Percentiles rank a stretch among this genome's conserved stretches.
Conservation (phyloP, 441 rosid species). For the Biscutella laevigata region DNA sequence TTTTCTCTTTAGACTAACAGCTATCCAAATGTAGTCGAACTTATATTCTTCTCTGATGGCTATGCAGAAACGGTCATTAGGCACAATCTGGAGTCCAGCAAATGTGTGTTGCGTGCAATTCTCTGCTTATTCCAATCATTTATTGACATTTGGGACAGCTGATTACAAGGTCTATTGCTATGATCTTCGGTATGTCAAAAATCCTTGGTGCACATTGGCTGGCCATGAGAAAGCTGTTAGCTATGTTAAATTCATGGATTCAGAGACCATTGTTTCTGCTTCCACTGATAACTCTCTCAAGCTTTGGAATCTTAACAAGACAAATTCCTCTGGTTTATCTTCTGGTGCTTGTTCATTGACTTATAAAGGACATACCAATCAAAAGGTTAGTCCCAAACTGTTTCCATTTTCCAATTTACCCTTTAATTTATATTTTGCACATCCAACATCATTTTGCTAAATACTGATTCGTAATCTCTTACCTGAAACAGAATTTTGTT, state of each 20-base stretch:
- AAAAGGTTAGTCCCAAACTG: conserved; percentile 39
- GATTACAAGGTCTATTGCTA: conserved; percentile 67
- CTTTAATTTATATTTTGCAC: not conserved
- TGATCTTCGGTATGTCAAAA: conserved; percentile 62
- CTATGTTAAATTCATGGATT: conserved; percentile 72
- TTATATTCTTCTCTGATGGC: conserved; percentile 5
- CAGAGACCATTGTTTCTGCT: conserved; percentile 67
- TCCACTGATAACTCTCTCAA: conserved; percentile 80
- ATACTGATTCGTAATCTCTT: conserved; percentile 13
- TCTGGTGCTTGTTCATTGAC: conserved; percentile 50
- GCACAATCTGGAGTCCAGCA: conserved; percentile 58
- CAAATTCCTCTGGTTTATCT: conserved; percentile 36
- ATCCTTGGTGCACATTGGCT: conserved; percentile 59
- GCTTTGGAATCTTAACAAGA: conserved; percentile 68
- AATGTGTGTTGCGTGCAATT: conserved; percentile 74
- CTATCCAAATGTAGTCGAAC: not conserved
- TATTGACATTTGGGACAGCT: conserved; percentile 69
- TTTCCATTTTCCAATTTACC: not conserved
- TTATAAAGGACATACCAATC: conserved; percentile 61
- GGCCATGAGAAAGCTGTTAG: conserved; percentile 79
- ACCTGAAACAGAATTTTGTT: conserved; percentile 61
- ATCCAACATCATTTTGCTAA: conserved; percentile 9
- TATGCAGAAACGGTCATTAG: conserved; percentile 50
- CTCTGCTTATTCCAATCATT: conserved; percentile 47
- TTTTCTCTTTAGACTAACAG: not conserved